These are phyloP conservation scores for Oryza glaberrima DNA, from an alignment of 176 grass and related monocot species.

Conservation along the genomic window DNA sequence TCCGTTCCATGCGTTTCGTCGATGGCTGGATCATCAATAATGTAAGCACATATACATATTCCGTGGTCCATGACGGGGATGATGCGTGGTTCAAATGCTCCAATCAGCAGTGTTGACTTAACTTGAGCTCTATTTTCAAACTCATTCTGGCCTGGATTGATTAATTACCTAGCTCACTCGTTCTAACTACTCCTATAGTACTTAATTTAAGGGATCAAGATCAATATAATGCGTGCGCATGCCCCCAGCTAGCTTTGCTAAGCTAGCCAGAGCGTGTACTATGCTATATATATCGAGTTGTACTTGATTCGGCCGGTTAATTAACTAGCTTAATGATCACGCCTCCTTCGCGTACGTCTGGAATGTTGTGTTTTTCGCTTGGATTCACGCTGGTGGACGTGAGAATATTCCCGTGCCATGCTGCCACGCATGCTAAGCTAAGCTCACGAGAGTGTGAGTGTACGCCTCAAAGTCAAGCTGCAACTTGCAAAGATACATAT, in stretches of 20 bases:
- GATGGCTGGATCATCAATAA: neutral
- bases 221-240: too few relatives aligned
- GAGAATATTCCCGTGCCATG: constrained; percentile 30
- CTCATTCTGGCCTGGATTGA: too few relatives aligned
- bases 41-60: neutral
- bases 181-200: too few relatives aligned
- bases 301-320: neutral
- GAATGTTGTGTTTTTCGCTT: constrained; percentile 37
- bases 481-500: constrained; percentile 25
- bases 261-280: too few relatives aligned
- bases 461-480: neutral
- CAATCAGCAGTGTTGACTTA: too few relatives aligned
- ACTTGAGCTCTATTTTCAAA: too few relatives aligned
- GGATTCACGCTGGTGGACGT: neutral
- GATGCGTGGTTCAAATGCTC: neutral
- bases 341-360: neutral
- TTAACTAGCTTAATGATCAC: neutral
- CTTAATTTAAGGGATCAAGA: too few relatives aligned
- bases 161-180: too few relatives aligned
- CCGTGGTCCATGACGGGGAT: neutral
- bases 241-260: too few relatives aligned
- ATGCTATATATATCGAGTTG: too few relatives aligned
- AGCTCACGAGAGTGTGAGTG: neutral
- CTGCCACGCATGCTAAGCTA: neutral
- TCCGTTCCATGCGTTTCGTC: too few relatives aligned